These are phyloP conservation scores for Rhynchospora pubera DNA, from an alignment of 176 grass and related monocot genomes.

Conservation along the genomic window DNA sequence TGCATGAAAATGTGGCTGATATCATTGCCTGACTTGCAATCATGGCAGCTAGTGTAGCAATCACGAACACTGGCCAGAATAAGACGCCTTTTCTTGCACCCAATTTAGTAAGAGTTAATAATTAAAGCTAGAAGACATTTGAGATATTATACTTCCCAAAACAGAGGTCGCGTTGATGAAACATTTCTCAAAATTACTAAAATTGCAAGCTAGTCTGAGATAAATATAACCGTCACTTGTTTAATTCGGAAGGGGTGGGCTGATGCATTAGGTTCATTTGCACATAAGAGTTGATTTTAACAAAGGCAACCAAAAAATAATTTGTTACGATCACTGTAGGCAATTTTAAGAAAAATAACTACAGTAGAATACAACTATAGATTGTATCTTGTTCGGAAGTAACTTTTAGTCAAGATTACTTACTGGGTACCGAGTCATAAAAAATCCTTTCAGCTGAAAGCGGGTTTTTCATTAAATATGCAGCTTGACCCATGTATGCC, in stretches of 20 bases:
- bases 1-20: conserved; percentile 98
- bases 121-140: not conserved
- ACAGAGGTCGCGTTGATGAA: not conserved
- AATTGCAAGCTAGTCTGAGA: not conserved
- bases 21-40: conserved; percentile 99
- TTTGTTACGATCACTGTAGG: not conserved
- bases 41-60: conserved; percentile 95
- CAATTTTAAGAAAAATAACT: not conserved
- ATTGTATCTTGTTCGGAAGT: conserved; percentile 6
- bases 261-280: not conserved
- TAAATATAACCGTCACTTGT: not conserved
- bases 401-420: conserved; percentile 8
- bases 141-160: not conserved
- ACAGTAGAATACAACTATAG: not conserved
- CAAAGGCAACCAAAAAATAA: not conserved
- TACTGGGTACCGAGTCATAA: conserved; percentile 96
- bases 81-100: conserved; percentile 35
- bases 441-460: conserved; percentile 66
- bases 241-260: not conserved
- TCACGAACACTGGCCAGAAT: conserved; percentile 96
- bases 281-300: not conserved
- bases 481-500: conserved; percentile 99
- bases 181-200: not conserved
- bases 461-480: conserved; percentile 81
- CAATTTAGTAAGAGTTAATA: conserved; percentile 7